Conservation (phyloP, 257 asterid genomes). For the Cruciata laevipes region DNA sequence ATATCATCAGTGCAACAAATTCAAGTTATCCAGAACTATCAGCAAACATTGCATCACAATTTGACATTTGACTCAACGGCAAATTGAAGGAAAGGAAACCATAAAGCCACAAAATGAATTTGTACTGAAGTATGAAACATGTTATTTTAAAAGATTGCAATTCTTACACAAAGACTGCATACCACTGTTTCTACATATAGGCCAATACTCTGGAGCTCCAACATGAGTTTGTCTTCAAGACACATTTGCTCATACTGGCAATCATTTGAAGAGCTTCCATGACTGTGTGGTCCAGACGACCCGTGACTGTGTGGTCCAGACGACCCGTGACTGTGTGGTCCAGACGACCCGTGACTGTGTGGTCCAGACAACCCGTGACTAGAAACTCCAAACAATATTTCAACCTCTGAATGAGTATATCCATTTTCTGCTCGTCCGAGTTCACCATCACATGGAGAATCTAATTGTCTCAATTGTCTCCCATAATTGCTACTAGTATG, state of each 20-base stretch:
- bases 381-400: constrained; percentile 55
- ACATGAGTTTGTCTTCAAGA: constrained; percentile 62
- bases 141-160: constrained; percentile 8
- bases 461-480: constrained; percentile 22
- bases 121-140: constrained; percentile 9
- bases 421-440: constrained; percentile 42
- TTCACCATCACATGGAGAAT: constrained; percentile 42
- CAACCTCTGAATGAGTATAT: constrained; percentile 58
- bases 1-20: constrained; percentile 3
- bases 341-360: constrained; percentile 38
- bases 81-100: background rate
- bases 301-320: too few relatives aligned
- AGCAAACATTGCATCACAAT: background rate
- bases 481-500: constrained; percentile 37
- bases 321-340: constrained; percentile 34
- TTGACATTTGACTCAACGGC: background rate
- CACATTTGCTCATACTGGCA: constrained; percentile 65
- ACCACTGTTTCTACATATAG: constrained; percentile 73
- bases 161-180: constrained; percentile 28
- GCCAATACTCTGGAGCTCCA: constrained; percentile 79
- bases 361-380: constrained; percentile 38
- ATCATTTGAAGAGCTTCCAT: constrained; percentile 38
- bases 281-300: constrained; percentile 42
- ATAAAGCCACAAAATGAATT: constrained; percentile 12
- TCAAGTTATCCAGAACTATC: background rate